Conservation (phyloP, 164 flowering plant genomes). For the Pachysandra terminalis region DNA sequence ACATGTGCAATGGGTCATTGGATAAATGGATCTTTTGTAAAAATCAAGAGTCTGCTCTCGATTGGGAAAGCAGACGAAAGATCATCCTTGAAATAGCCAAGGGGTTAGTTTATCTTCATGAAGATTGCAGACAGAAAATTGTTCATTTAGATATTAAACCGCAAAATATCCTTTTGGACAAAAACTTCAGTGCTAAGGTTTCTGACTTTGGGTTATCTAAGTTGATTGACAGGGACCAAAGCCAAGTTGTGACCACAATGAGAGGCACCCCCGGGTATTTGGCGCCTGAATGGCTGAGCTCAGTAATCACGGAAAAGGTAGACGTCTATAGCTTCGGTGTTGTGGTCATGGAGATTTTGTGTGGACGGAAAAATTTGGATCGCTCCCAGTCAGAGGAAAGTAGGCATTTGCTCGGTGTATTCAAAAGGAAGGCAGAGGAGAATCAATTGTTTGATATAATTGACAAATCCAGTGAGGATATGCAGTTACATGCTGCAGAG, state of each 20-base stretch:
- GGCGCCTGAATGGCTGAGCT: constrained; percentile 22
- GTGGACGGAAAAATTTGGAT: constrained; percentile 21
- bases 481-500: constrained; percentile 3
- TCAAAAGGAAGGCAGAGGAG: neutral
- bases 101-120: constrained; percentile 11
- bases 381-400: constrained; percentile 5
- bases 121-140: constrained; percentile 6
- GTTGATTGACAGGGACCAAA: constrained; percentile 27
- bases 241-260: constrained; percentile 26
- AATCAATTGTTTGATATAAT: constrained; percentile 4
- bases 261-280: constrained; percentile 33
- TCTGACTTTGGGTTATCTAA: constrained; percentile 27
- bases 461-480: neutral
- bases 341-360: constrained; percentile 14
- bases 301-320: constrained; percentile 10
- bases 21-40: constrained; percentile 20
- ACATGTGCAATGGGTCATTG: constrained; percentile 16
- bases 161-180: constrained; percentile 3
- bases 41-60: constrained; percentile 8
- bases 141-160: constrained; percentile 15
- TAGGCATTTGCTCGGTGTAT: neutral
- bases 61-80: constrained; percentile 15
- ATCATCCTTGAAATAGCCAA: constrained; percentile 13
- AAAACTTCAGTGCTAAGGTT: constrained; percentile 21
- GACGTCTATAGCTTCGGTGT: constrained; percentile 22